Base-by-base conservation (phyloP, 306 rosid species). In the Vigna radiata region DNA sequence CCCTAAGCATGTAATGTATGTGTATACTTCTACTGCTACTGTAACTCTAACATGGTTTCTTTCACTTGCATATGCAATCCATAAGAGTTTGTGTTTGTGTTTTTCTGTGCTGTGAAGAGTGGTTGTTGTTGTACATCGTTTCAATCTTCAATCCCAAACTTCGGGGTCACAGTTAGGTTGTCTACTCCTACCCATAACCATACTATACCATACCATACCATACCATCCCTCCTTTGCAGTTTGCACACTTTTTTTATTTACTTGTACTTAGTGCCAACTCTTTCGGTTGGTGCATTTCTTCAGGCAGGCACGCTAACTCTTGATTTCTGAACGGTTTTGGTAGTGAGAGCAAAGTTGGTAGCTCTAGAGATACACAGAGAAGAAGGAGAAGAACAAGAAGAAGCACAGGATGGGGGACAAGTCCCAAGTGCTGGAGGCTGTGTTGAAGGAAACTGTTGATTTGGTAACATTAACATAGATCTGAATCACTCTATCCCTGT, bases 401-500 rank as follows among this genome's bases (percentile, higher is more conserved):
- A 19, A 37, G 68, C 6, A 70, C 77, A 73, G 66, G 77, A 72
- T 79, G 81, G 93, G 85, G 89, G 96, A 95, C 77, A 90, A 95
- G 72, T 80, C 98, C 70, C 87, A 87, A 80, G 93, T 86, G 8
- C 77, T 95, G 86, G 98, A 95, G 33, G 98, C 97, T 76, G 95
- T 95, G 66, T 47, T 95, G 87, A 95, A 95, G 88, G 98, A 95
- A 85, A 83, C 96, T 76, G 98, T 95, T 54, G 98, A 95, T 91
- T 89, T 95, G 97, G 98, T 95, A 95, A 79, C 66, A 36, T 70
- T 95, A 92, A 79, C 66, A 36, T 67, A 82, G 96, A 92, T 95
- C 96, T 95, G 88, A 72, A 60, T 27, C 25, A 54, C 58, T 82
- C 7, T 49, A 60, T 76, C 69, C 67, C 48, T 68, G 1, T 46